A percentile compares a stretch with the other conserved stretches of the same genome.
Evolutionary conservation across 805 yeast genomes (phyloP).

Genomic region (Yarrowia alimentaria): DNA sequence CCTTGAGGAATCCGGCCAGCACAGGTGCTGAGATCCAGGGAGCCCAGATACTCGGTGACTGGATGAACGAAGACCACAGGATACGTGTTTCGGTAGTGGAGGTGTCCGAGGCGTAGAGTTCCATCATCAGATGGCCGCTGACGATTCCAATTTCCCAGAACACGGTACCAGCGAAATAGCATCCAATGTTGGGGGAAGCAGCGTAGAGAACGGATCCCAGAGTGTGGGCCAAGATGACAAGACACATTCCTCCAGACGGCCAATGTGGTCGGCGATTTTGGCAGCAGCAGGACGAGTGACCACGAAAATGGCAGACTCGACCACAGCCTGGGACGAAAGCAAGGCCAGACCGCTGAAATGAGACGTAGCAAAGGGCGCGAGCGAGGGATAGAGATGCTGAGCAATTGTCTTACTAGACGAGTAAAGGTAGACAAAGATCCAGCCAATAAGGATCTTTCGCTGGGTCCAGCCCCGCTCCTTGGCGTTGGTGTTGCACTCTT

Average conservation of each 20-base stretch:
- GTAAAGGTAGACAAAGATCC: constrained; percentile 22
- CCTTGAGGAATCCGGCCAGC: constrained; percentile 35
- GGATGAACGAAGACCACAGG: neutral
- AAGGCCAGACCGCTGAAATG: constrained; percentile 5
- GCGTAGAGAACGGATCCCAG: constrained; percentile 14
- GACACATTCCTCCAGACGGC: neutral
- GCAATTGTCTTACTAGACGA: constrained; percentile 6
- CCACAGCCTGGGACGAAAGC: constrained; percentile 13
- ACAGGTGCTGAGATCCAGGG: constrained; percentile 21
- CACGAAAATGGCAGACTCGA: constrained; percentile 4
- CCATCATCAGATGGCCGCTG: constrained; percentile 18
- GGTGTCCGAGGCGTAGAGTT: constrained; percentile 5
- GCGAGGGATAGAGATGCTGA: constrained; percentile 7
- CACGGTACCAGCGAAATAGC: constrained; percentile 11
- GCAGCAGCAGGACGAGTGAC: constrained; percentile 20
- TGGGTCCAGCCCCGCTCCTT: constrained; percentile 21
- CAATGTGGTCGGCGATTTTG: constrained; percentile 2
- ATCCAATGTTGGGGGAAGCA: constrained; percentile 11
- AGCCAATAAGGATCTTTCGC: constrained; percentile 11
- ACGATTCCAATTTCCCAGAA: constrained; percentile 20
- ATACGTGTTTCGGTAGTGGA: constrained; percentile 7
- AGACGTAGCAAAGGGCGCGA: constrained; percentile 15
- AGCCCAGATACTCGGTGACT: constrained; percentile 9
- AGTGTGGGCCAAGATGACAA: constrained; percentile 10
- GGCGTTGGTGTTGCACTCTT: constrained; percentile 19